A percentile compares a stretch with the other conserved stretches of the same genome.
Conservation (phyloP, 352 stramenopile species). For the Phytophthora agathidicida region DNA sequence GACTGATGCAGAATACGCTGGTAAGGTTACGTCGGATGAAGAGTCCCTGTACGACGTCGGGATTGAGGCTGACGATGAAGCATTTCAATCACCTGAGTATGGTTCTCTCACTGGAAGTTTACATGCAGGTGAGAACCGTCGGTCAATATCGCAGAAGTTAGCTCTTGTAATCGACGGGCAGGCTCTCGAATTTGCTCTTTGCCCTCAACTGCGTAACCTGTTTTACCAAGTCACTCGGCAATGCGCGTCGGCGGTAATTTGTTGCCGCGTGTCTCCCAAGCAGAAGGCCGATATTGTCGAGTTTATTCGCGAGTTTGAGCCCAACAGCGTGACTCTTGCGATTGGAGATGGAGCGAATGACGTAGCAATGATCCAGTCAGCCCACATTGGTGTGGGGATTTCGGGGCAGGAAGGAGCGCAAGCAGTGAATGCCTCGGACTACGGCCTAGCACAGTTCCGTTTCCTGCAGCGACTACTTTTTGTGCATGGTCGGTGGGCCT, state of each 20-base stretch:
- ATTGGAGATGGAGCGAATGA: slow-evolving; percentile 98
- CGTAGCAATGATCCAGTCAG: slow-evolving; percentile 95
- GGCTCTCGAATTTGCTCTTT: slow-evolving; percentile 81
- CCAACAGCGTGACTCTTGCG: slow-evolving; percentile 83
- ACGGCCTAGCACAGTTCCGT: slow-evolving; percentile 93
- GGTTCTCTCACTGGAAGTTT: slow-evolving; percentile 29
- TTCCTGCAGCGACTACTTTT: slow-evolving; percentile 93
- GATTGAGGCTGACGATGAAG: slow-evolving; percentile 21
- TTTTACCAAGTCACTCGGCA: slow-evolving; percentile 78
- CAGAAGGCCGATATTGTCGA: slow-evolving; percentile 89
- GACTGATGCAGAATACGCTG: slow-evolving; percentile 24
- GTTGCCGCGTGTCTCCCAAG: slow-evolving; percentile 88
- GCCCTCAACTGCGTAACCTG: slow-evolving; percentile 47
- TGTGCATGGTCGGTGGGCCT: slow-evolving; percentile 93
- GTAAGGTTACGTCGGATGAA: slow-evolving; percentile 26
- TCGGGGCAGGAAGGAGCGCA: slow-evolving; percentile 92
- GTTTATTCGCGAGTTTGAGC: slow-evolving; percentile 74
- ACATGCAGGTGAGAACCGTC: slow-evolving; percentile 3
- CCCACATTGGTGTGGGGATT: slow-evolving; percentile 93
- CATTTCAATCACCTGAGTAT: slow-evolving; percentile 24
- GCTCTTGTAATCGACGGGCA: slow-evolving; percentile 95
- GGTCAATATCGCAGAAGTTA: slow-evolving; percentile 12
- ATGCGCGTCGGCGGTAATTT: slow-evolving; percentile 83
- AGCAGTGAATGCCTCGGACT: slow-evolving; percentile 94
- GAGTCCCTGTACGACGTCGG: slow-evolving; percentile 23